Base-by-base conservation (phyloP, 306 rosid species). In the Abrus pulchellus region DNA sequence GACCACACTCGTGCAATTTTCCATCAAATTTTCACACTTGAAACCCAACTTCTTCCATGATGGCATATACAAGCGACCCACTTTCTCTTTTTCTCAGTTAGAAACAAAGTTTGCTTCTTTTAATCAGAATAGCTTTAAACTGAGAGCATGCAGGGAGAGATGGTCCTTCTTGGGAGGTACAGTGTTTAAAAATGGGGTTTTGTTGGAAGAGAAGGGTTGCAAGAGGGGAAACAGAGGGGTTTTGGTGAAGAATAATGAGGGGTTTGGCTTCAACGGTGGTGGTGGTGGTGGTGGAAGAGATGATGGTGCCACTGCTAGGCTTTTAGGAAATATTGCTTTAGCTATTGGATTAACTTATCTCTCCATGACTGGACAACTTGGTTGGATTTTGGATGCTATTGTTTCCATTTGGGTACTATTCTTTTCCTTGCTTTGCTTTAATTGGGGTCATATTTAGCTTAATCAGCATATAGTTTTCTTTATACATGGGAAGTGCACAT, bases 371-470 rank as follows among this genome's bases (percentile, higher is more conserved):
- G 99, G 99, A 59, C 98, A 95, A 77, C 97, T 95, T 85, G 98
- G 99, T 44, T 95, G 99, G 99, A 79, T 95, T 73, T 89, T 93
- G 86, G 99, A 93, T 88, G 93, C 98, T 9, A 87, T 95, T 88
- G 97, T 95, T 54, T 95, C 99, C 85, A 87, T 93, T 88, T 91
- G 99, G 99, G 99, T 93, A 86, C 61, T 14, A 2, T 60, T 86
- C n/a, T 56, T 74, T 62, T 73, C 69, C 47, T 56, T 72, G 41
- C 30, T 79, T 76, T 81, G 11, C 3, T 54, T 61, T 36, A 54
- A 4, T 77, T 63, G 2, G 5, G 50, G 10, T 83, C 64, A 43
- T 65, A 7, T 59, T 47, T 67, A 34, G 56, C 44, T 76, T 65
- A 41, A 14, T 45, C 49, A 38, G 27, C 11, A 12, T 55, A 65